Evolutionary conservation across 352 stramenopile species (phyloP).

Genomic region (Globisporangium mamillatum): DNA sequence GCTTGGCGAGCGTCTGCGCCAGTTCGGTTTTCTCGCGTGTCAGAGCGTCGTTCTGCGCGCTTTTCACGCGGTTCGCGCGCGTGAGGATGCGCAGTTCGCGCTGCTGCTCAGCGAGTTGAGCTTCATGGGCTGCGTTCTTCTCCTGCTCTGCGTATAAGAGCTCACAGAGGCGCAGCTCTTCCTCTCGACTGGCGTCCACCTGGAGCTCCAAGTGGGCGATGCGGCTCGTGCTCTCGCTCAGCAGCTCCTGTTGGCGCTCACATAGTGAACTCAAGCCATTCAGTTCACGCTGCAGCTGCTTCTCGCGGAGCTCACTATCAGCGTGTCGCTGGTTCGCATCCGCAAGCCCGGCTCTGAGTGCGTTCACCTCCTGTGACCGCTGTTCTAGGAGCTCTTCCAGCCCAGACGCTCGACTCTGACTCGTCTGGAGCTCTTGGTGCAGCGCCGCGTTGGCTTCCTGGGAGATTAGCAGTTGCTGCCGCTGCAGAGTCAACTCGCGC

Average conservation of each 20-base stretch:
- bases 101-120: conserved; percentile 2
- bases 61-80: conserved; percentile 1
- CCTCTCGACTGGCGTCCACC: conserved; percentile 3
- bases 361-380: no score
- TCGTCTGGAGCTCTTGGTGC: conserved; percentile 3
- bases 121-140: conserved; percentile 8
- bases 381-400: not conserved
- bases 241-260: not conserved
- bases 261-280: not conserved
- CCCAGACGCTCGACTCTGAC: not conserved
- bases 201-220: not conserved
- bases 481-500: conserved; percentile 7
- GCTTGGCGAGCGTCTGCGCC: conserved; percentile 19
- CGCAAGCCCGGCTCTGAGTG: not conserved
- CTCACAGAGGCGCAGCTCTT: conserved; percentile 15
- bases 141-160: conserved; percentile 24
- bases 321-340: not conserved
- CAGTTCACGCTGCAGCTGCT: not conserved
- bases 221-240: not conserved
- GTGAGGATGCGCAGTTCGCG: conserved; percentile 15
- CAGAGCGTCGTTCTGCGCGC: conserved; percentile 9
- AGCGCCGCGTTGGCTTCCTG: not conserved
- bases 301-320: not conserved
- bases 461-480: not conserved
- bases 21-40: conserved; percentile 15